phyloP scores from a whole-genome alignment of 1,284 basidiomycete genomes.

The Moesziomyces sp. region DNA sequence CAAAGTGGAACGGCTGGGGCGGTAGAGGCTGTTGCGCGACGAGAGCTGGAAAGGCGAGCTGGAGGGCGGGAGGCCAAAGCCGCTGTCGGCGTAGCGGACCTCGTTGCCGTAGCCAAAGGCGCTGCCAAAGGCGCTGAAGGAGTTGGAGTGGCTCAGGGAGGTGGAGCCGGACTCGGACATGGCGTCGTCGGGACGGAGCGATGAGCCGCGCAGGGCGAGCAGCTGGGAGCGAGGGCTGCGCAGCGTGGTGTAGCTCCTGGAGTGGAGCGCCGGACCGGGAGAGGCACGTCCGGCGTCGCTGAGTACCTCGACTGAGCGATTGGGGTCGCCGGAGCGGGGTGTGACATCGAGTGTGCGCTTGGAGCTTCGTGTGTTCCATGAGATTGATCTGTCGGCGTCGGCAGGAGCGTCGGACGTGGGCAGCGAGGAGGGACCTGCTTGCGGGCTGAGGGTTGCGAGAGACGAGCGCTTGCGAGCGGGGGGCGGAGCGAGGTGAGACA shows the following conservation, averaged over 20 bases:
- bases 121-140: conserved; percentile 48
- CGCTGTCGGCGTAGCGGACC: conserved; percentile 39
- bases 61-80: conserved; percentile 42
- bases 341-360: conserved; percentile 30
- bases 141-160: conserved; percentile 39
- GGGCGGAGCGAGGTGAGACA: conserved; percentile 29
- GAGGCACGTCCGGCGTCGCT: conserved; percentile 24
- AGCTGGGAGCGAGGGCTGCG: conserved; percentile 40
- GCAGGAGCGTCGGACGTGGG: conserved; percentile 1
- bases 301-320: conserved; percentile 15
- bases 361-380: conserved; percentile 36
- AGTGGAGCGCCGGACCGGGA: conserved; percentile 15
- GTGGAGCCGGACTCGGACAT: conserved; percentile 43
- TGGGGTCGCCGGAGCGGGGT: conserved; percentile 3
- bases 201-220: conserved; percentile 30
- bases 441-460: conserved; percentile 7
- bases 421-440: conserved; percentile 28
- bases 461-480: conserved; percentile 20
- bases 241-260: conserved; percentile 14
- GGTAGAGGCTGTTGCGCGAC: conserved; percentile 24
- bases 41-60: conserved; percentile 53
- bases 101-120: conserved; percentile 56
- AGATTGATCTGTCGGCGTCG: conserved; percentile 9
- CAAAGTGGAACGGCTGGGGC: conserved; percentile 18
- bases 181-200: conserved; percentile 46